These are phyloP conservation scores for Aureobasidium namibiae DNA, from an alignment of 2,329 filamentous ascomycete genomes.

Conservation along the genomic window DNA sequence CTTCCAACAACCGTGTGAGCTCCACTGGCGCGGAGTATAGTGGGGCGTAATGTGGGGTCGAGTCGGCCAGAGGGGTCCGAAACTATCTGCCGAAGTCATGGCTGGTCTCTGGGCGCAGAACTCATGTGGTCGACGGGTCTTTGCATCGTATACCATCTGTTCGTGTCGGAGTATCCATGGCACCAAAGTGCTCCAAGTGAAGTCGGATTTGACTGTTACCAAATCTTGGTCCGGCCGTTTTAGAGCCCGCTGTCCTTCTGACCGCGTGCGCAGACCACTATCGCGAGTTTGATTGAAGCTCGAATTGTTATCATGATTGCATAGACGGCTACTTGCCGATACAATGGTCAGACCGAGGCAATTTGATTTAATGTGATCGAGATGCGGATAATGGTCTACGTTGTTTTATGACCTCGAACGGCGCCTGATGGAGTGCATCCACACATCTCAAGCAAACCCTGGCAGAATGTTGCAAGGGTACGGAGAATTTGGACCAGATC, in stretches of 20 bases:
- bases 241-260: neutral
- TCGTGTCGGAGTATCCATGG: neutral
- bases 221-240: slow-evolving; percentile 10
- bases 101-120: neutral
- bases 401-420: neutral
- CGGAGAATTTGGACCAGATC: neutral
- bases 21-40: neutral
- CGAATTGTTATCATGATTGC: neutral
- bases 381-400: neutral
- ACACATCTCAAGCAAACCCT: neutral
- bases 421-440: neutral
- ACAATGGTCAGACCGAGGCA: neutral
- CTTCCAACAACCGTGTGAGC: neutral
- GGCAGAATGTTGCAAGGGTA: neutral
- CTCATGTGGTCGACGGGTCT: neutral
- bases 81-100: slow-evolving; percentile 5
- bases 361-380: neutral
- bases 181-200: neutral
- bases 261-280: neutral
- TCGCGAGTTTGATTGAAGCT: neutral
- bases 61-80: neutral
- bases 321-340: neutral
- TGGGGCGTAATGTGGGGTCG: slow-evolving; percentile 4
- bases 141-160: neutral
- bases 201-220: slow-evolving; percentile 2